Evolutionary conservation across 2,329 filamentous ascomycete genomes (phyloP), one percentile per base, ranked within the genome.

Genomic region (Botryotinia convoluta): DNA sequence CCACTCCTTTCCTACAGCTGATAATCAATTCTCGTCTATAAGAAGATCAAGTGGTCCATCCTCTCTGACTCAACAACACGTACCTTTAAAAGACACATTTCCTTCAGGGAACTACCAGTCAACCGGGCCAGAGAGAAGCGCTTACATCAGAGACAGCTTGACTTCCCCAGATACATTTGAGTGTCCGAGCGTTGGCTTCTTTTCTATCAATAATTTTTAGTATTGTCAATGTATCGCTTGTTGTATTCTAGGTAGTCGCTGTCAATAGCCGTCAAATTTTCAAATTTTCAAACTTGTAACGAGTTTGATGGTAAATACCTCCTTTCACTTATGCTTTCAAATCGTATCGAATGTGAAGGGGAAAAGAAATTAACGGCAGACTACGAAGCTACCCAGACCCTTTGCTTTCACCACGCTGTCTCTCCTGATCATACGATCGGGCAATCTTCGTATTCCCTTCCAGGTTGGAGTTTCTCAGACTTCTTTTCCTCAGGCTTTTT

Each of bases 391-490:
- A 2, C 26, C 26, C 6, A n/a, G 5, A 54, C 26, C 48, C 6
- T n/a, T n/a, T 54, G 12, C 12, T 16, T n/a, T n/a, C 48, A 51
- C 12, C 12, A 14, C 10, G 12, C 26, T 3, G 26, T 51, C 10
- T n/a, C 3, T n/a, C 48, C 48, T 14, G 26, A n/a, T 0, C 26
- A 1, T 0, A 10, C 4, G 8, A 26, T 26, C 2, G 22, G 7
- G 2, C 0, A 20, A 5, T 48, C 4, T 0, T n/a, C 4, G 3
- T 51, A 14, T n/a, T 10, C 12, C 9, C 2, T 54, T n/a, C 48
- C 48, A n/a, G 48, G 12, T n/a, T n/a, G n/a, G n/a, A 20, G 7
- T 20, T 44, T 20, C 16, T 44, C 16, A 44, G 16, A 20, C 5
- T 44, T 7, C 0, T 16, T 16, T 8, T 16, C 1, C 12, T 2